Base-by-base conservation (phyloP, 805 yeast genomes). In the Metschnikowia peoriensis region DNA sequence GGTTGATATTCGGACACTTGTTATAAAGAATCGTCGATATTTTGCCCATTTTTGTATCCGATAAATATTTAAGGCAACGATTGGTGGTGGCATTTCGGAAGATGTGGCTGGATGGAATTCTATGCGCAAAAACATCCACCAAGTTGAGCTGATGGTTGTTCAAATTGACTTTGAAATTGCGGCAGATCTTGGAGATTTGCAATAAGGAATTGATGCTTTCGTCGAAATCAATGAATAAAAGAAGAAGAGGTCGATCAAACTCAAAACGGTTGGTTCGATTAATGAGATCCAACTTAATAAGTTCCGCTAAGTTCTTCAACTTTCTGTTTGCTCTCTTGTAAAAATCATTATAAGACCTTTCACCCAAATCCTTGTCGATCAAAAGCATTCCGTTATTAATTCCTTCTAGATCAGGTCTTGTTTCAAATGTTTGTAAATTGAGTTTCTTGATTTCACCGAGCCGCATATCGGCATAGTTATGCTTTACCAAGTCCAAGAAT, bases 21-120 rank as follows among this genome's bases (percentile, higher is more conserved):
- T 85, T 85, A 67, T 85, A 88, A 2, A 87, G 67, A 17, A 77
- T 73, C 59, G 84, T 65, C 7, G 87, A 73, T 3, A 85, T 51
- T 46, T 71, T 75, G 2, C 78, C 67, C 16, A 79, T 62, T 38
- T 71, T 70, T 38, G 66, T 64, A 47, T 65, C 68, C 11, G 77
- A 67, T 14, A 73, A 54, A 46, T 68, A 60, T 53, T 63, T 66
- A 28, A 66, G 48, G 16, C 59, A 49, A 22, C 47, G 46, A n/a
- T 17, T 29, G 27, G 49, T 51, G 1, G 59, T 51, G 10, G 50
- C 17, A 44, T 60, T 58, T 49, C 65, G 68, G 28, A 66, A 58
- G 6, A 73, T 46, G 37, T 61, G 59, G 7, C 60, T 49, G 6
- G 67, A 62, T 2, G 77, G 77, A 1, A 75, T 55, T 6, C 73